Conservation (phyloP, 83 land plant species). For the Picea abies region DNA sequence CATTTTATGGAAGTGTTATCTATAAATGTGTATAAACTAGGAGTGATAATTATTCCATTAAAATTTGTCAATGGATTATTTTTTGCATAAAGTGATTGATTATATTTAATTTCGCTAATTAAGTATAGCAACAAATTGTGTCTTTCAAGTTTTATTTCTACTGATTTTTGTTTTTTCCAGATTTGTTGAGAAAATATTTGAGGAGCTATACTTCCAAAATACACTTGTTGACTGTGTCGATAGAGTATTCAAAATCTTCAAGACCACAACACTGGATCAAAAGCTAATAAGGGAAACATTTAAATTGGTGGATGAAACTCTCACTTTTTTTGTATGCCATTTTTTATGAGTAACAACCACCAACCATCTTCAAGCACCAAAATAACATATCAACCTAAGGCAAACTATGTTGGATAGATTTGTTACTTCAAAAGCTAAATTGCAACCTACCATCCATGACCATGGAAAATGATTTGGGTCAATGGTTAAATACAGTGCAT, state of each 20-base stretch:
- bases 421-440: too few relatives aligned
- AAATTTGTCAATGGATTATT: not conserved
- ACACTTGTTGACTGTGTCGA: slow-evolving; percentile 62
- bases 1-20: not conserved
- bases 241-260: slow-evolving; percentile 79
- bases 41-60: not conserved
- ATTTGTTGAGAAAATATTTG: slow-evolving; percentile 88
- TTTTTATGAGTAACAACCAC: too few relatives aligned
- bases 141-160: slow-evolving; percentile 10
- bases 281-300: slow-evolving; percentile 85
- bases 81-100: not conserved
- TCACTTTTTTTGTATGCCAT: slow-evolving; percentile 23
- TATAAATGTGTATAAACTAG: not conserved
- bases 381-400: too few relatives aligned
- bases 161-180: slow-evolving; percentile 27
- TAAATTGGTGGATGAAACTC: slow-evolving; percentile 79
- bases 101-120: not conserved
- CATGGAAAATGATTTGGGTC: too few relatives aligned
- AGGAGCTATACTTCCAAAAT: slow-evolving; percentile 76
- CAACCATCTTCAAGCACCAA: too few relatives aligned
- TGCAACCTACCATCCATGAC: too few relatives aligned
- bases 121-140: not conserved
- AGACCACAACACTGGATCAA: slow-evolving; percentile 86
- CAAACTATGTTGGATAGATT: too few relatives aligned
- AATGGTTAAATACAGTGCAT: too few relatives aligned